phyloP scores from a whole-genome alignment of 176 grass and related monocot species.

The Luzula sylvatica region DNA sequence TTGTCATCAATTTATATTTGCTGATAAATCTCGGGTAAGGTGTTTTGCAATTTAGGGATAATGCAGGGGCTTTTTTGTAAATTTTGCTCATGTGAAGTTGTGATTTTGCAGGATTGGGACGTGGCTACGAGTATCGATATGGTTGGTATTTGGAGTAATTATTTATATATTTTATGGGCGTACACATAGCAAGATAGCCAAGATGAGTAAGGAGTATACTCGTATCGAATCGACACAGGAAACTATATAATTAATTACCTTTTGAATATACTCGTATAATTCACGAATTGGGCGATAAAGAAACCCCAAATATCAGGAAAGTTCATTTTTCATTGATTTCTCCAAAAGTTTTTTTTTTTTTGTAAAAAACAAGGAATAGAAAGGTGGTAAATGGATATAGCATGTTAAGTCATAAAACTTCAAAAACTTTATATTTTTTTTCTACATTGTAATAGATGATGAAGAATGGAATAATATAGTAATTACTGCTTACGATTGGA shows the following conservation, averaged over 20 bases:
- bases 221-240: slow-evolving; percentile 7
- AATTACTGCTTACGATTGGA: no score
- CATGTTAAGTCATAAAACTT: no score
- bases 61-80: slow-evolving; percentile 4
- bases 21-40: slow-evolving; percentile 51
- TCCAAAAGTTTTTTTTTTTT: no score
- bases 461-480: no score
- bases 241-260: background rate
- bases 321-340: no score
- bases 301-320: no score
- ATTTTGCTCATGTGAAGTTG: slow-evolving; percentile 1
- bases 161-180: slow-evolving; percentile 67
- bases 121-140: slow-evolving; percentile 67
- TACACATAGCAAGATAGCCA: slow-evolving; percentile 35
- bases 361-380: no score
- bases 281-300: no score
- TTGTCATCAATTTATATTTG: slow-evolving; percentile 61
- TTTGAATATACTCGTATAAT: no score
- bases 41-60: background rate
- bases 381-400: no score
- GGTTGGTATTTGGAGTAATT: slow-evolving; percentile 43
- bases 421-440: no score
- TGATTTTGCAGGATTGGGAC: slow-evolving; percentile 36
- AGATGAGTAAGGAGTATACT: slow-evolving; percentile 6
- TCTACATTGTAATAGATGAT: no score